These are phyloP conservation scores for Paramecium biaurelia DNA, from an alignment of 73 alveolate genomes.

Conservation along the genomic window DNA sequence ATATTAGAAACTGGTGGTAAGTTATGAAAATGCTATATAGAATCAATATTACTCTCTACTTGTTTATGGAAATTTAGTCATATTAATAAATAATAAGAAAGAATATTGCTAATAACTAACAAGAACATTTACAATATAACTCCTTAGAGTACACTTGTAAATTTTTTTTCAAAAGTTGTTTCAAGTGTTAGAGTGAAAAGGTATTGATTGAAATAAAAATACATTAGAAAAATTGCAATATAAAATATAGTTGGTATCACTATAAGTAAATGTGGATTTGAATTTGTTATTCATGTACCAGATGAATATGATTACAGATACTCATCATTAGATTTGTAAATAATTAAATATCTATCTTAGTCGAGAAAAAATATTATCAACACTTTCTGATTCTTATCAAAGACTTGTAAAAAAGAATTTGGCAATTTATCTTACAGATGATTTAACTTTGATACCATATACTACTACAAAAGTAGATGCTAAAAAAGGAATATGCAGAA, in stretches of 20 bases:
- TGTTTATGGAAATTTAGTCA: conserved; percentile 5
- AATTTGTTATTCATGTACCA: conserved; percentile 72
- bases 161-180: conserved; percentile 3
- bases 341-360: not conserved
- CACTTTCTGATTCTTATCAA: not conserved
- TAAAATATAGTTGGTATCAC: conserved; percentile 46
- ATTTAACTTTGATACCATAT: conserved; percentile 67
- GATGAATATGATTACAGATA: conserved; percentile 83
- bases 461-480: conserved; percentile 79
- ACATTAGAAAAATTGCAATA: not conserved
- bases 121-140: conserved; percentile 12
- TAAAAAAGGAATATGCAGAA: conserved; percentile 68
- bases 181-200: conserved; percentile 12
- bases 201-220: not conserved
- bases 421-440: conserved; percentile 51
- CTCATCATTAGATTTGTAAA: conserved; percentile 55
- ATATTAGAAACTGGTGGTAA: not conserved
- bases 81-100: not conserved
- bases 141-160: not conserved
- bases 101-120: not conserved
- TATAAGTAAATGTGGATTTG: conserved; percentile 57
- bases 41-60: not conserved
- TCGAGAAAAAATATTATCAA: conserved; percentile 63
- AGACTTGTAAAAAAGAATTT: not conserved
- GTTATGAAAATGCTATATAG: not conserved